Evolutionary conservation across 306 rosid species (phyloP).

Genomic region (Aeschynomene evenia): DNA sequence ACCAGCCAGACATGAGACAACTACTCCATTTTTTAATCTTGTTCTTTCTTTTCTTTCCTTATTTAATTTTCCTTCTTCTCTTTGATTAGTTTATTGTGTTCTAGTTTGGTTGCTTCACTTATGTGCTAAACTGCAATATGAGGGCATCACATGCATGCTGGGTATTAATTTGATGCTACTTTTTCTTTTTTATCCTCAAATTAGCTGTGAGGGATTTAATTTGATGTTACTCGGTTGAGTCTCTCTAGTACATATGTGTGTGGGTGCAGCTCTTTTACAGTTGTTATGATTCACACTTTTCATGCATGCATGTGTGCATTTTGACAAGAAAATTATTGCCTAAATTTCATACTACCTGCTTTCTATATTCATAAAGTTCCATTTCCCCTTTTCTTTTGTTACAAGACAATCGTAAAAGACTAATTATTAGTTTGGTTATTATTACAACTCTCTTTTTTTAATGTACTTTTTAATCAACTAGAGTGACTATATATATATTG

Average conservation of each 20-base stretch:
- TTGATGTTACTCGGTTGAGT: background rate
- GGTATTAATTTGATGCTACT: conserved; percentile 2
- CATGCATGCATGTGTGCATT: conserved; percentile 18
- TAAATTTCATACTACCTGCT: conserved; percentile 22
- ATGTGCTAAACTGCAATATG: background rate
- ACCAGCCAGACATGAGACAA: background rate
- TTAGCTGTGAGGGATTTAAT: background rate
- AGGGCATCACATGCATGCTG: conserved; percentile 16
- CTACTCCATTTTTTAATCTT: background rate
- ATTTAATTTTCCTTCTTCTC: background rate
- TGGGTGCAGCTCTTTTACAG: background rate
- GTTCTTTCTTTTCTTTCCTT: background rate
- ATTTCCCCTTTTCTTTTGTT: conserved; percentile 18
- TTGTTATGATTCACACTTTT: conserved; percentile 16
- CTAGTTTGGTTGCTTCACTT: conserved; percentile 13
- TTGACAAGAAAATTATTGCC: conserved; percentile 32
- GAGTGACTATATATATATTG: no score
- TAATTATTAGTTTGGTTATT: background rate
- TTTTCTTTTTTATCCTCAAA: no score
- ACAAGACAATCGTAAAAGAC: conserved; percentile 14
- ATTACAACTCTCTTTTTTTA: background rate
- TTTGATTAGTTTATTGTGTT: background rate
- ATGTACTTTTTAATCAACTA: background rate
- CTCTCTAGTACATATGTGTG: background rate
- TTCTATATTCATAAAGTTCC: background rate